These are phyloP conservation scores for Dothideomycetes sp. DNA, from an alignment of 2,329 filamentous ascomycete genomes.

Conservation along the genomic window DNA sequence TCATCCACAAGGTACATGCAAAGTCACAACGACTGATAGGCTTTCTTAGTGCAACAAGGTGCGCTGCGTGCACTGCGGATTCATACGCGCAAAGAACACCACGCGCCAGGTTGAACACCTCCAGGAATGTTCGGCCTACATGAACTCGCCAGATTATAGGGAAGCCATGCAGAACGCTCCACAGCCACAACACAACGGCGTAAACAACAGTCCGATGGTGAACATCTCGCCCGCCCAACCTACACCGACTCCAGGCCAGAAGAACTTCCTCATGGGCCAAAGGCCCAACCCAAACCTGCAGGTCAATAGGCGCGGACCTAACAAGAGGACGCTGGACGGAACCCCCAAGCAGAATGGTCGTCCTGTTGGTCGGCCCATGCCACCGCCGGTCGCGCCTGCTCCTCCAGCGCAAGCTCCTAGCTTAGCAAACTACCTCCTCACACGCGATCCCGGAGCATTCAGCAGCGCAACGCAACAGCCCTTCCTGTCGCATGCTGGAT, in stretches of 20 bases:
- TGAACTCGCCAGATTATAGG: conserved; percentile 27
- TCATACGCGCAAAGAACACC: conserved; percentile 39
- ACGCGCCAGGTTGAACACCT: conserved; percentile 41
- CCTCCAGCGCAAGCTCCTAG: conserved; percentile 26
- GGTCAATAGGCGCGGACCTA: conserved; percentile 32
- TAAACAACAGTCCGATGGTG: not conserved
- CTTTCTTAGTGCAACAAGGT: conserved; percentile 33
- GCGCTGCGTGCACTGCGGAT: conserved; percentile 38
- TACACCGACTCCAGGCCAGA: conserved; percentile 9
- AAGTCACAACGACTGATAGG: too few relatives aligned
- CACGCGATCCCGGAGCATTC: conserved; percentile 36
- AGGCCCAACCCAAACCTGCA: conserved; percentile 38
- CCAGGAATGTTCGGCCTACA: conserved; percentile 32
- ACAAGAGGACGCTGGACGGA: conserved; percentile 25
- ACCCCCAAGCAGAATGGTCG: conserved; percentile 12
- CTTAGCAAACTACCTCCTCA: conserved; percentile 48
- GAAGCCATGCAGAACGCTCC: conserved; percentile 3
- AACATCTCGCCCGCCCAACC: conserved; percentile 2
- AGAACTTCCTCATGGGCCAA: conserved; percentile 20
- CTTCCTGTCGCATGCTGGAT: conserved; percentile 55
- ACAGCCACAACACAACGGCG: not conserved
- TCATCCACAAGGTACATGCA: too few relatives aligned
- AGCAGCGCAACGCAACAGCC: conserved; percentile 50
- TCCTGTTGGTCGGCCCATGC: conserved; percentile 8
- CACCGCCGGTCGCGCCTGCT: conserved; percentile 11